Conservation (phyloP, 768 basidiomycete species). For the Hericium erinaceus region DNA sequence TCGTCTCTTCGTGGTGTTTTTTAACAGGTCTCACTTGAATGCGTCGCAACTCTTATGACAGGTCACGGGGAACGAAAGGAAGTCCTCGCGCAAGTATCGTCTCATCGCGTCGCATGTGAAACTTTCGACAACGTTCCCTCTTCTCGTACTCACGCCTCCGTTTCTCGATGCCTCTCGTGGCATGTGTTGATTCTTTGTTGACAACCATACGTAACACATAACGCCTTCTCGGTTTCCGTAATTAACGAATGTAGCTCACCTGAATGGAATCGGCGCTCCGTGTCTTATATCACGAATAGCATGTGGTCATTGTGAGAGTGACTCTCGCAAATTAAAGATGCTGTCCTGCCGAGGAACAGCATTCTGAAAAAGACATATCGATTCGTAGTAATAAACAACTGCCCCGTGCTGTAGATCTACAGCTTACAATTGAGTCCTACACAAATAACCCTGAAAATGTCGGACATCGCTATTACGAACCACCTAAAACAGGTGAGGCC, state of each 20-base stretch:
- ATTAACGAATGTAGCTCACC: slow-evolving; percentile 11
- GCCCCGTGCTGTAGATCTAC: too few species aligned
- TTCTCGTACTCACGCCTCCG: slow-evolving; percentile 12
- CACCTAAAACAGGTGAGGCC: too few species aligned
- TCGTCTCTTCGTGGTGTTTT: slow-evolving; percentile 4
- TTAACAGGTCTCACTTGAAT: slow-evolving; percentile 7
- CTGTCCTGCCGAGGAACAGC: too few species aligned
- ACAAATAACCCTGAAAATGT: too few species aligned
- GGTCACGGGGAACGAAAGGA: neutral
- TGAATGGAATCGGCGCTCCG: slow-evolving; percentile 2
- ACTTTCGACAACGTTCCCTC: neutral
- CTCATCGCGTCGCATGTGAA: neutral
- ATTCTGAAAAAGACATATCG: too few species aligned
- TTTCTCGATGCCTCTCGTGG: slow-evolving; percentile 2
- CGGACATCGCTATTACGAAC: too few species aligned
- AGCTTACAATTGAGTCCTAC: too few species aligned
- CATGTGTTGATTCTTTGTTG: slow-evolving; percentile 9
- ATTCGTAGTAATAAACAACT: too few species aligned
- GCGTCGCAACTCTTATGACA: neutral
- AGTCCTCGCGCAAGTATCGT: neutral
- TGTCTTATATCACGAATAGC: slow-evolving; percentile 9
- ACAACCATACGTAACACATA: slow-evolving; percentile 13
- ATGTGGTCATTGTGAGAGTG: slow-evolving; percentile 11
- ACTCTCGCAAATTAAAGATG: neutral
- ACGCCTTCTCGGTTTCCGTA: slow-evolving; percentile 11